Evolutionary conservation across 176 grass and related monocot species (phyloP), one percentile per base, ranked within the genome.

Genomic region (Aechmea fasciata): DNA sequence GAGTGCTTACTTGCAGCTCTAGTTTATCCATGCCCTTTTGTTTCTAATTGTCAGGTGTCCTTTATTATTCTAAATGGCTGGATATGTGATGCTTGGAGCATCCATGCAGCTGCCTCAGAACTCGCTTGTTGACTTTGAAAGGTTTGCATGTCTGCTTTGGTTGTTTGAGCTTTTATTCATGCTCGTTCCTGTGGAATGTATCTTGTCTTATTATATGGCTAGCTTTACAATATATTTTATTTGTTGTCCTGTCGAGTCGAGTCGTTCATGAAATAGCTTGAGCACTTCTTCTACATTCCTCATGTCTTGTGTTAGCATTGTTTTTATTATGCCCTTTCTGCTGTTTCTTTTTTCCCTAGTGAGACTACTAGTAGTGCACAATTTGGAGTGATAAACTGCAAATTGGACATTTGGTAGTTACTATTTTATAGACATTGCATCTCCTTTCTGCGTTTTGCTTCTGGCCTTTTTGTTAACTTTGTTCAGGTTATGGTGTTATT

Each of bases 91-190:
- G 85, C 76, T 76, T 63, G 85, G 85, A 55, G 48, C 78, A 50
- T 47, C 63, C 50, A 49, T 18, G 76, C 73, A 80, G 61, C 83
- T 47, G 50, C 79, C 73, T 73, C 65, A 78, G 69, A 49, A 61
- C 49, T 50, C 64, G 52, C 74, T 70, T 66, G 76, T 75, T 80
- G 66, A 62, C 71, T 62, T 54, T 67, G 22, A 63, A 86, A 78
- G 76, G 73, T 85, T 70, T 83, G 69, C 80, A 73, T 83, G 80
- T 84, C 33, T 82, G 78, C 74, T 75, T 81, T 80, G 84, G 67
- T 68, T 84, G 84, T 87, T 73, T 91, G 85, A 87, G 80, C 88
- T 81, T 85, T 91, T 67, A 75, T 75, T 76, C 76, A 52, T 72
- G 70, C 74, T 54, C 19, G 77, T 74, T 83, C 69, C 66, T 25